Evolutionary conservation across 768 basidiomycete genomes (phyloP).

Genomic region (Crassisporium funariophilum): DNA sequence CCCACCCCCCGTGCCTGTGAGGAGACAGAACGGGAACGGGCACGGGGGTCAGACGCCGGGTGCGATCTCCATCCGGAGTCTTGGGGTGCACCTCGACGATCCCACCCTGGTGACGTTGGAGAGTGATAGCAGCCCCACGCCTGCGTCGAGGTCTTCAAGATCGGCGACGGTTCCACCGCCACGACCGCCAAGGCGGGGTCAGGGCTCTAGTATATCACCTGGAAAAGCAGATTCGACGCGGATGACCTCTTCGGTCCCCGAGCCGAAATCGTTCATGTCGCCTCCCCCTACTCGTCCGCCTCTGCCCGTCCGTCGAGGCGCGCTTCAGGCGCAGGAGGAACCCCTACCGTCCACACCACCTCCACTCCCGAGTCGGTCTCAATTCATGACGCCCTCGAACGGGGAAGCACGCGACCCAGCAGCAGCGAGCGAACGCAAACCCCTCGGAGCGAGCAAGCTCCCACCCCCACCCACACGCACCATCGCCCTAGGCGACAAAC

Average conservation of each 20-base stretch:
- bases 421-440: conserved; percentile 38
- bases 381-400: conserved; percentile 14
- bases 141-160: conserved; percentile 17
- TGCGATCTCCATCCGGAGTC: conserved; percentile 14
- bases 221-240: conserved; percentile 10
- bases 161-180: conserved; percentile 20
- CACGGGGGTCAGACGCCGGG: conserved; percentile 1
- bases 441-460: conserved; percentile 43
- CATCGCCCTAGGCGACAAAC: conserved; percentile 68
- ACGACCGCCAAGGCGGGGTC: conserved; percentile 23
- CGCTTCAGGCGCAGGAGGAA: conserved; percentile 22
- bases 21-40: too few species aligned
- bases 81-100: conserved; percentile 6
- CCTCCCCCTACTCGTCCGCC: too few species aligned
- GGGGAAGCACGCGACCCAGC: conserved; percentile 19
- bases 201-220: conserved; percentile 25
- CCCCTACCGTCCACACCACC: conserved; percentile 18
- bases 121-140: conserved; percentile 11
- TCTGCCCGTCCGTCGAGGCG: conserved; percentile 45
- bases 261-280: conserved; percentile 22
- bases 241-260: conserved; percentile 12
- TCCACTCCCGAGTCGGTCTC: conserved; percentile 27
- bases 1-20: conserved; percentile 24
- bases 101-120: conserved; percentile 9
- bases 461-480: conserved; percentile 78